Percentiles rank a stretch among this genome's conserved stretches.
These are phyloP conservation scores for Cymodocea nodosa DNA, from an alignment of 116 monocot species.

Conservation along the genomic window DNA sequence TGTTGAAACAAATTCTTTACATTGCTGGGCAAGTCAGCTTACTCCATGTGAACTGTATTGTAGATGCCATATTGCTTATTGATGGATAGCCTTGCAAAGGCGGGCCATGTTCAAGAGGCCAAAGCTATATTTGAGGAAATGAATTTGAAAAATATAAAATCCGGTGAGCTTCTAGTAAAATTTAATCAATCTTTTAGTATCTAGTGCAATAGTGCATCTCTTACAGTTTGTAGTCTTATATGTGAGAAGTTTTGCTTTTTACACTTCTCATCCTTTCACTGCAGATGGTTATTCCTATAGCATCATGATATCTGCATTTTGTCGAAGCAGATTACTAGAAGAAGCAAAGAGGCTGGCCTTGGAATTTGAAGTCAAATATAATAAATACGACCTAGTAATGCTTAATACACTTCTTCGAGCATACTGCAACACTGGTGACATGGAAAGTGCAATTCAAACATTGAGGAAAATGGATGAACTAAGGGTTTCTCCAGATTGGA, in stretches of 20 bases:
- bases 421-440: slow-evolving; percentile 75
- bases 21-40: too few relatives aligned
- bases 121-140: slow-evolving; percentile 10
- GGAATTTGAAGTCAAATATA: slow-evolving; percentile 63
- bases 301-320: slow-evolving; percentile 91
- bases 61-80: background rate
- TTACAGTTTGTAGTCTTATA: background rate
- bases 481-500: slow-evolving; percentile 73
- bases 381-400: slow-evolving; percentile 83
- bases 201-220: too few relatives aligned
- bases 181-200: background rate
- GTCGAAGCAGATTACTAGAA: slow-evolving; percentile 38
- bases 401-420: slow-evolving; percentile 75
- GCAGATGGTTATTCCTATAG: slow-evolving; percentile 90
- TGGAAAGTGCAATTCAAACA: slow-evolving; percentile 78
- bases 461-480: slow-evolving; percentile 82
- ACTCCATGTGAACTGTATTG: too few relatives aligned
- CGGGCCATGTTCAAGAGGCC: slow-evolving; percentile 3
- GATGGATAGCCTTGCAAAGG: slow-evolving; percentile 8
- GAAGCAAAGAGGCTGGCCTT: slow-evolving; percentile 72
- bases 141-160: slow-evolving; percentile 8
- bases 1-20: too few relatives aligned
- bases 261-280: background rate
- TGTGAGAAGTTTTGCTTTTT: background rate
- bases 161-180: slow-evolving; percentile 7